A percentile compares a stretch with the other conserved stretches of the same genome.
These are phyloP conservation scores for Hypoxylon sp. DNA, from an alignment of 2,329 filamentous ascomycete species.

Conservation along the genomic window DNA sequence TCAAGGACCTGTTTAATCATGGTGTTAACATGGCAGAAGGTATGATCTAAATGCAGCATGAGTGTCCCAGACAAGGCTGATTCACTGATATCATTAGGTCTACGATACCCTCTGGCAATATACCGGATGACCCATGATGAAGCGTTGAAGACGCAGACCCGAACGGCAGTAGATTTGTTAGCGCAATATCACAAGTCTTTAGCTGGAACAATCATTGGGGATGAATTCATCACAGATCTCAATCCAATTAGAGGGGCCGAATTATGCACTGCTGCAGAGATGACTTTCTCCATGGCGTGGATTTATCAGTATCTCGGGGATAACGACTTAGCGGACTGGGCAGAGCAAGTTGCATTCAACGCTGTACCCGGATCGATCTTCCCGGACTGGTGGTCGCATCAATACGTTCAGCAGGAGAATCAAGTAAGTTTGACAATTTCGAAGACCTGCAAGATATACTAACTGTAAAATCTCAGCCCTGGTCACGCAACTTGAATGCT, in stretches of 20 bases:
- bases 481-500: conserved; percentile 59
- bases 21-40: conserved; percentile 63
- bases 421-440: conserved; percentile 55
- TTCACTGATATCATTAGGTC: conserved; percentile 48
- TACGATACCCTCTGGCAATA: conserved; percentile 59
- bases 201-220: conserved; percentile 60
- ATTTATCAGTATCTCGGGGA: conserved; percentile 49
- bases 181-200: conserved; percentile 58
- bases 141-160: conserved; percentile 55
- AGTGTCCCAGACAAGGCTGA: neutral
- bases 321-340: conserved; percentile 61
- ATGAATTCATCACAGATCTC: conserved; percentile 58
- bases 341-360: conserved; percentile 68
- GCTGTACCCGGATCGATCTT: conserved; percentile 65
- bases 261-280: conserved; percentile 53
- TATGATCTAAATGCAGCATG: conserved; percentile 37
- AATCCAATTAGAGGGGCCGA: conserved; percentile 56
- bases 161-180: conserved; percentile 57
- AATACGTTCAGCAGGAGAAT: conserved; percentile 68
- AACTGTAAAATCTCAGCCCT: conserved; percentile 54
- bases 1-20: conserved; percentile 57
- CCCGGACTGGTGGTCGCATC: conserved; percentile 68
- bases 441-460: conserved; percentile 6
- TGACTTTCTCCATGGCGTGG: conserved; percentile 53
- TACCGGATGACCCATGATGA: conserved; percentile 59